Base-by-base conservation (phyloP, 1,284 basidiomycete species). In the Boletellus deceptivus region DNA sequence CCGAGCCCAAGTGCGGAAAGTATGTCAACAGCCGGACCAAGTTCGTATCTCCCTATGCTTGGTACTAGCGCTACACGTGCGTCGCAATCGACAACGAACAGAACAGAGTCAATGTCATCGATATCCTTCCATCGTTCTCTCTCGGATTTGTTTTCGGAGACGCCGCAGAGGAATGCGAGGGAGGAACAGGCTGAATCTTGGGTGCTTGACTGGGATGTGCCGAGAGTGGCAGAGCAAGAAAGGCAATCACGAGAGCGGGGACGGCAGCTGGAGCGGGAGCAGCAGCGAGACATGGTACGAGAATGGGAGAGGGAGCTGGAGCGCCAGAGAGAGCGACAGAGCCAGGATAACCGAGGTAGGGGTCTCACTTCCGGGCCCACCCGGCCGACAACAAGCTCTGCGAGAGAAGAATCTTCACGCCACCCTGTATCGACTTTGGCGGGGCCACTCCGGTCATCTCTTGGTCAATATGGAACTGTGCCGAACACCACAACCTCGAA, bases 111-210 rank as follows among this genome's bases (percentile, higher is more conserved):
- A 0, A 8, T 13, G 11, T 29, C 41, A 14, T 37, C 63, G 22
- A 43, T 40, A 18, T 41, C 58, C n/a, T 13, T 59, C 4, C 60
- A 67, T 8, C 62, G 52, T 20, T 60, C 64, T 1, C 46, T 65
- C 17, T 65, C 61, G 6, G 60, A 67, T 16, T 33, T 67, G 17
- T 53, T 63, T 33, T 54, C 53, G 0, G 64, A 62, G 20, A 41
- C 59, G 13, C 13, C 29, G 33, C 46, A 55, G 35, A 42, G 51
- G 33, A 40, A 27, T 4, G 14, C 42, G 8, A 47, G 50, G 16
- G 58, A 61, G 31, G 57, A 59, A 24, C 61, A 42, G 10, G 10
- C 47, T 6, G 52, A 57, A 10, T 25, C 46, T 10, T 65, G 60
- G 53, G 2, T 58, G 16, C 29, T 49, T 20, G 58, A 52, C 34